phyloP scores from a whole-genome alignment of 768 basidiomycete genomes.

The Tylopilus cervinicoccineus region DNA sequence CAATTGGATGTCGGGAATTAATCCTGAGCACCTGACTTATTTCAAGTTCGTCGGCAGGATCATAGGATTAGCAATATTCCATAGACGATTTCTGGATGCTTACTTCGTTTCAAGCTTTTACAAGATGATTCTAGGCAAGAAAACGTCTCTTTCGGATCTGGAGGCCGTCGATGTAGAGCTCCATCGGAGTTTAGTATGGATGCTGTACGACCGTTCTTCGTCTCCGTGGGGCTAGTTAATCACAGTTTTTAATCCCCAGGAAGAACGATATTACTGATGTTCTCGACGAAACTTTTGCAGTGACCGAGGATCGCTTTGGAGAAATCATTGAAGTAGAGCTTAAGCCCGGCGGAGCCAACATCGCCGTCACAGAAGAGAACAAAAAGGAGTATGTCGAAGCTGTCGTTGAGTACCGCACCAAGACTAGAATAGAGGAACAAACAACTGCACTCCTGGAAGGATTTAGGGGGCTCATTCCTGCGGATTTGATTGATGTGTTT shows the following conservation, averaged over 20 bases:
- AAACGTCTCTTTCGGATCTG: constrained; percentile 56
- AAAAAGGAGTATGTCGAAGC: constrained; percentile 75
- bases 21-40: constrained; percentile 74
- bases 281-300: constrained; percentile 68
- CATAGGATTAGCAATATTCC: constrained; percentile 73
- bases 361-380: constrained; percentile 68
- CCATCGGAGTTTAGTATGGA: constrained; percentile 66
- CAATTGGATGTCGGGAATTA: constrained; percentile 71
- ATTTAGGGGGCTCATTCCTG: constrained; percentile 78
- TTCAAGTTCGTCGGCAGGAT: constrained; percentile 80
- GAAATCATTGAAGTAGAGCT: constrained; percentile 67
- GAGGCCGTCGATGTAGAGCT: constrained; percentile 68
- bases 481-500: constrained; percentile 82
- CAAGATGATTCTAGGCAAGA: constrained; percentile 69
- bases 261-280: constrained; percentile 75
- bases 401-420: constrained; percentile 81
- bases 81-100: constrained; percentile 72
- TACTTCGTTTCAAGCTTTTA: constrained; percentile 81
- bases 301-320: constrained; percentile 72
- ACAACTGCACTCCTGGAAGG: constrained; percentile 85
- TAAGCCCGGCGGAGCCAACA: constrained; percentile 54
- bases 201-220: constrained; percentile 47
- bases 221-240: not conserved
- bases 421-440: constrained; percentile 76
- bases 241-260: constrained; percentile 31